Evolutionary conservation across 2,329 filamentous ascomycete species (phyloP).

Genomic region (Colletotrichum sp.): DNA sequence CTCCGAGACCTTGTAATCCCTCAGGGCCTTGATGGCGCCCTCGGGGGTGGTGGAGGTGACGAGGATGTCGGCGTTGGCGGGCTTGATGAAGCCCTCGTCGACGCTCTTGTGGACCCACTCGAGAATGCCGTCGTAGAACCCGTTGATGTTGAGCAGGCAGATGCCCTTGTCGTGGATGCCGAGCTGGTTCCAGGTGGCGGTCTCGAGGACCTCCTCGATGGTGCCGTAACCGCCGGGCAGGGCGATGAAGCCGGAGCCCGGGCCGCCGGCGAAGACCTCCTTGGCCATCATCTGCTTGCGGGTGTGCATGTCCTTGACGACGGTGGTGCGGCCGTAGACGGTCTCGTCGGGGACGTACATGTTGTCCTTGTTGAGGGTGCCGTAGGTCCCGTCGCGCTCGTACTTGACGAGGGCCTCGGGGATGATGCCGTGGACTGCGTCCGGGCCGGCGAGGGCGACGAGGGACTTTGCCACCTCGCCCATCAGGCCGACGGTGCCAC

Average conservation of each 20-base stretch:
- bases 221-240: slow-evolving; percentile 92
- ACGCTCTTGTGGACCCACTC: slow-evolving; percentile 82
- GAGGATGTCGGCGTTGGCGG: slow-evolving; percentile 76
- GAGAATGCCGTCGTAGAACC: slow-evolving; percentile 90
- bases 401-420: slow-evolving; percentile 82
- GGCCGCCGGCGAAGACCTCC: slow-evolving; percentile 81
- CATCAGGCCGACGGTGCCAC: slow-evolving; percentile 94
- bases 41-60: slow-evolving; percentile 76
- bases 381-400: slow-evolving; percentile 70
- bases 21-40: slow-evolving; percentile 73
- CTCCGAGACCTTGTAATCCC: slow-evolving; percentile 75
- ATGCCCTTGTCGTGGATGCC: slow-evolving; percentile 86
- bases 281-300: slow-evolving; percentile 93
- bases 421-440: slow-evolving; percentile 91
- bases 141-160: slow-evolving; percentile 83
- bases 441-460: slow-evolving; percentile 79
- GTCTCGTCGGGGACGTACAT: slow-evolving; percentile 66
- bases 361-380: slow-evolving; percentile 46
- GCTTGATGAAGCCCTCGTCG: slow-evolving; percentile 76
- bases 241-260: slow-evolving; percentile 88
- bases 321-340: slow-evolving; percentile 81
- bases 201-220: slow-evolving; percentile 93
- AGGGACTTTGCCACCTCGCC: slow-evolving; percentile 89
- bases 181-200: slow-evolving; percentile 93
- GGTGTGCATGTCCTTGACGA: slow-evolving; percentile 95